Conservation (phyloP, 179 eudicot genomes). For the Silene vulgaris region DNA sequence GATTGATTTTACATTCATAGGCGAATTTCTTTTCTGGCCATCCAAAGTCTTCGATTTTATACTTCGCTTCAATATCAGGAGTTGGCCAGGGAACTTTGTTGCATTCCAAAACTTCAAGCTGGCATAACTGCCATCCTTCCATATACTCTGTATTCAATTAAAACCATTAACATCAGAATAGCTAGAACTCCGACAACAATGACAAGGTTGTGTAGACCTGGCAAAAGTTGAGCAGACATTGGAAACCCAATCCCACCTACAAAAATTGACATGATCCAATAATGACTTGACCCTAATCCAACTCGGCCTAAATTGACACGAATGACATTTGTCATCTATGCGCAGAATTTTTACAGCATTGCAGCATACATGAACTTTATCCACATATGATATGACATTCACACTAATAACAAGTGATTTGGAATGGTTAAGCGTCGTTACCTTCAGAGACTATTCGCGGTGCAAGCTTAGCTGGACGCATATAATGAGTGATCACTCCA, state of each 20-base stretch:
- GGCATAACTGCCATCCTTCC: slow-evolving; percentile 76
- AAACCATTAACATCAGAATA: background rate
- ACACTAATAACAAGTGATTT: background rate
- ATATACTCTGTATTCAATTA: slow-evolving; percentile 43
- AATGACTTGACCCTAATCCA: background rate
- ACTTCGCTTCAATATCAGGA: slow-evolving; percentile 33
- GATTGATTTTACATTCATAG: slow-evolving; percentile 82
- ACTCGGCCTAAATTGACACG: background rate
- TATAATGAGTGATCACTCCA: slow-evolving; percentile 78
- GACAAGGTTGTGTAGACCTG: too few relatives aligned
- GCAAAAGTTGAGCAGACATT: too few relatives aligned
- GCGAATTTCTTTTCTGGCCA: slow-evolving; percentile 75
- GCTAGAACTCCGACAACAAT: background rate
- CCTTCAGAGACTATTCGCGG: slow-evolving; percentile 85
- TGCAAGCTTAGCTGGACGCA: slow-evolving; percentile 72
- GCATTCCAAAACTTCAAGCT: slow-evolving; percentile 90
- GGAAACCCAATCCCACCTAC: background rate
- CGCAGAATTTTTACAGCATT: background rate
- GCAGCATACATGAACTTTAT: background rate
- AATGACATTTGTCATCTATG: background rate
- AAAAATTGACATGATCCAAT: background rate
- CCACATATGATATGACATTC: background rate
- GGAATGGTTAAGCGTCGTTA: slow-evolving; percentile 22
- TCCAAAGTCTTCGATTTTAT: slow-evolving; percentile 57
- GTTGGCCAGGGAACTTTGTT: slow-evolving; percentile 80